A percentile compares a stretch with the other conserved stretches of the same genome.
Evolutionary conservation across 2,329 filamentous ascomycete genomes (phyloP).

Genomic region (Colletotrichum liaoningense): DNA sequence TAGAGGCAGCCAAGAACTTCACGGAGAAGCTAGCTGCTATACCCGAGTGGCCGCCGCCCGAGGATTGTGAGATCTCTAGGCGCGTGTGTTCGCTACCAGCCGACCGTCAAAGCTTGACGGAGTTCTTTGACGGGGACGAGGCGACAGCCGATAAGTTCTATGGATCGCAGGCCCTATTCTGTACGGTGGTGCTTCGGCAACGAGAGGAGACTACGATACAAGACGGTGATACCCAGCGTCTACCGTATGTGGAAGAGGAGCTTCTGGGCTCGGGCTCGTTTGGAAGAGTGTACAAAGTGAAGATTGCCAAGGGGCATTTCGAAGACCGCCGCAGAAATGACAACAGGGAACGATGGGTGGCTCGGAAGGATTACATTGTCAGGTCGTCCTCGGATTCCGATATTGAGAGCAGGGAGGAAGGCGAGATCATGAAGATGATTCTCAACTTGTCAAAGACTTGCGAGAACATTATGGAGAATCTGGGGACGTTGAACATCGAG

Average conservation of each 20-base stretch:
- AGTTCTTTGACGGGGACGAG: neutral
- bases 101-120: neutral
- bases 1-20: neutral
- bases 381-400: slow-evolving; percentile 14
- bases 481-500: slow-evolving; percentile 48
- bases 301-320: slow-evolving; percentile 49
- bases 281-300: slow-evolving; percentile 44
- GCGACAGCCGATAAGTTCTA: neutral
- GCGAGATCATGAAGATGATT: slow-evolving; percentile 48
- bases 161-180: neutral
- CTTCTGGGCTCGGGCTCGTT: slow-evolving; percentile 41
- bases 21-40: neutral
- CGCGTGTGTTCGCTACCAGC: neutral
- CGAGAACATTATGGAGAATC: slow-evolving; percentile 50
- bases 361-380: slow-evolving; percentile 50
- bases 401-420: slow-evolving; percentile 41
- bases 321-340: slow-evolving; percentile 32
- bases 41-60: neutral
- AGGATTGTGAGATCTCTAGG: neutral
- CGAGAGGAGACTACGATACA: neutral
- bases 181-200: slow-evolving; percentile 1
- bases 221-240: neutral
- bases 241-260: neutral
- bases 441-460: slow-evolving; percentile 41
- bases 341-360: slow-evolving; percentile 38